phyloP scores from a whole-genome alignment of 495 filamentous ascomycete species.

The Aspergillus avenaceus region DNA sequence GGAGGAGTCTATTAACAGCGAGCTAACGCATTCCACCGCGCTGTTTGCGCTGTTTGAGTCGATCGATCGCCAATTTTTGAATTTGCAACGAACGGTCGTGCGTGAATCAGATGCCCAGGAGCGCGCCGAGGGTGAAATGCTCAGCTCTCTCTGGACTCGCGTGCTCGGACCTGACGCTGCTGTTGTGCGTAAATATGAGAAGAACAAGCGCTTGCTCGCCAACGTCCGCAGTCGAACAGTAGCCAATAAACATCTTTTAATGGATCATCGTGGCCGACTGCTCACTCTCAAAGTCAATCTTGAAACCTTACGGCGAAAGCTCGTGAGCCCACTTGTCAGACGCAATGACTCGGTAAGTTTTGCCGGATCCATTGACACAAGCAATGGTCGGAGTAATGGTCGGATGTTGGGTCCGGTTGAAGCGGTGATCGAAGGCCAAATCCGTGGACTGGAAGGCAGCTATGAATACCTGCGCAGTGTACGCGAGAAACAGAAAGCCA shows the following conservation, averaged over 20 bases:
- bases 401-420: conserved; percentile 55
- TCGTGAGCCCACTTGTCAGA: conserved; percentile 77
- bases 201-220: conserved; percentile 70
- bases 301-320: conserved; percentile 68
- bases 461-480: conserved; percentile 69
- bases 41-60: conserved; percentile 82
- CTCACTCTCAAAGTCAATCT: conserved; percentile 75
- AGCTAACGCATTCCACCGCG: conserved; percentile 68
- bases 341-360: conserved; percentile 52
- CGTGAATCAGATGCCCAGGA: conserved; percentile 79
- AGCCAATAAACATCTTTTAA: conserved; percentile 76
- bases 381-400: conserved; percentile 33
- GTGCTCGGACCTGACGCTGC: conserved; percentile 68
- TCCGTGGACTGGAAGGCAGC: conserved; percentile 72
- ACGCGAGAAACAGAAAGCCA: conserved; percentile 73
- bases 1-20: conserved; percentile 81
- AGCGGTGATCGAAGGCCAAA: conserved; percentile 72
- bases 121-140: conserved; percentile 69
- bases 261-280: conserved; percentile 78
- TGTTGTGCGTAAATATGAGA: conserved; percentile 79
- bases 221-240: conserved; percentile 78
- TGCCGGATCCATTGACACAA: conserved; percentile 30
- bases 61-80: conserved; percentile 84
- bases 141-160: conserved; percentile 79
- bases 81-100: conserved; percentile 78